These are phyloP conservation scores for Stromatinia cepivora DNA, from an alignment of 2,329 filamentous ascomycete species.

Conservation along the genomic window DNA sequence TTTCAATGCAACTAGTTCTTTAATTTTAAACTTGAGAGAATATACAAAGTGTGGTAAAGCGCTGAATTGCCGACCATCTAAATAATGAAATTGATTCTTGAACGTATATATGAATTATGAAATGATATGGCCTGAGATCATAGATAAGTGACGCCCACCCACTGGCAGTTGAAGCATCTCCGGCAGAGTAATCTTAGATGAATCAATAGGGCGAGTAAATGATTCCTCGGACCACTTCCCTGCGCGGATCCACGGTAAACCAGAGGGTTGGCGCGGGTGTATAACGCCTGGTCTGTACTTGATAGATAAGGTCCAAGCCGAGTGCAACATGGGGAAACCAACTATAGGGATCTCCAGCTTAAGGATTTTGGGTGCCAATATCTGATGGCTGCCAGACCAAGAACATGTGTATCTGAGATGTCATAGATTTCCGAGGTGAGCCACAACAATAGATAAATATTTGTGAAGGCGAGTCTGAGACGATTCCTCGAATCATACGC, in stretches of 20 bases:
- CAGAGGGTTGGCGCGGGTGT: neutral
- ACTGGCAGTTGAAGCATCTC: constrained; percentile 19
- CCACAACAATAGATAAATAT: neutral
- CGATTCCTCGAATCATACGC: neutral
- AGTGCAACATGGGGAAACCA: neutral
- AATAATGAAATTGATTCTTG: neutral
- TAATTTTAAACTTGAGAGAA: neutral
- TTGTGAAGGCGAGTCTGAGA: neutral
- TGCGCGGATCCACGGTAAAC: neutral
- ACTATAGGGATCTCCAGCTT: neutral
- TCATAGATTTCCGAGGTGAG: neutral
- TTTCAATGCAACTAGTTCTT: neutral
- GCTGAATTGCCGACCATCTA: neutral
- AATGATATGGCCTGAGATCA: neutral
- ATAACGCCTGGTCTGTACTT: neutral
- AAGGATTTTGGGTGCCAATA: neutral
- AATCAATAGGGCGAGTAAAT: neutral
- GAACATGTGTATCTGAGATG: constrained; percentile 8
- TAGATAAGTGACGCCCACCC: neutral
- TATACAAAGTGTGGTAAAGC: neutral
- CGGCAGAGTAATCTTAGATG: neutral
- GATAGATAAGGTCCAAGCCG: constrained; percentile 8
- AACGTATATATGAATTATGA: constrained; percentile 16
- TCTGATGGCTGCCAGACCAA: neutral
- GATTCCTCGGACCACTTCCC: neutral